These are phyloP conservation scores for Solanum ossicruentum DNA, from an alignment of 257 asterid genomes.

Conservation along the genomic window DNA sequence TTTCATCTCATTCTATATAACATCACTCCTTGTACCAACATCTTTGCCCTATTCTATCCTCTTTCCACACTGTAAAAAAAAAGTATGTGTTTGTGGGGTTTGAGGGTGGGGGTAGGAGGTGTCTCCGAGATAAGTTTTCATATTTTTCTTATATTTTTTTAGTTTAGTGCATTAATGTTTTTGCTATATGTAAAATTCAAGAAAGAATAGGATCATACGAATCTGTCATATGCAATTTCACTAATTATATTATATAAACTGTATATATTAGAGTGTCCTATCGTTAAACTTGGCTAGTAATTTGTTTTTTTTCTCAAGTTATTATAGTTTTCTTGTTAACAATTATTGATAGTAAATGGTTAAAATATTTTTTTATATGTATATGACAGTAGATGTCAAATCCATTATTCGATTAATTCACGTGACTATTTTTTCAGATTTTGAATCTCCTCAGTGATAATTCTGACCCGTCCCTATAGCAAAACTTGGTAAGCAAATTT, in stretches of 20 bases:
- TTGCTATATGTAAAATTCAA: background rate
- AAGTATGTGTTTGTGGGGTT: background rate
- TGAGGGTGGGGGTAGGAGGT: background rate
- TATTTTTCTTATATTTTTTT: too few species aligned
- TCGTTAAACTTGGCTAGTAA: background rate
- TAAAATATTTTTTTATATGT: too few species aligned
- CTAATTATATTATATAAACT: background rate
- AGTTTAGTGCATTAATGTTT: too few species aligned
- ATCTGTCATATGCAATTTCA: background rate
- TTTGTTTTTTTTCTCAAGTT: background rate
- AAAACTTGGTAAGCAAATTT: too few species aligned
- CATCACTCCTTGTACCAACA: background rate
- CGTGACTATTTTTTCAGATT: too few species aligned
- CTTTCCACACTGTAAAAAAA: background rate
- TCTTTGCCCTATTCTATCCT: background rate
- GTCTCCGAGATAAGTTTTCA: background rate
- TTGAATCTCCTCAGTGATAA: too few species aligned
- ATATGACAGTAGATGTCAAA: too few species aligned
- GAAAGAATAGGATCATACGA: background rate
- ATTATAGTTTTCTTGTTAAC: background rate
- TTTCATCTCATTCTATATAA: slow-evolving; percentile 3
- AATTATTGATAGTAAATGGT: background rate
- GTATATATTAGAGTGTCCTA: background rate
- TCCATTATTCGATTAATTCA: too few species aligned
- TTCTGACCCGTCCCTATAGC: too few species aligned